These are phyloP conservation scores for Euphorbia pulcherrima DNA, from an alignment of 345 rosid species.

Conservation along the genomic window DNA sequence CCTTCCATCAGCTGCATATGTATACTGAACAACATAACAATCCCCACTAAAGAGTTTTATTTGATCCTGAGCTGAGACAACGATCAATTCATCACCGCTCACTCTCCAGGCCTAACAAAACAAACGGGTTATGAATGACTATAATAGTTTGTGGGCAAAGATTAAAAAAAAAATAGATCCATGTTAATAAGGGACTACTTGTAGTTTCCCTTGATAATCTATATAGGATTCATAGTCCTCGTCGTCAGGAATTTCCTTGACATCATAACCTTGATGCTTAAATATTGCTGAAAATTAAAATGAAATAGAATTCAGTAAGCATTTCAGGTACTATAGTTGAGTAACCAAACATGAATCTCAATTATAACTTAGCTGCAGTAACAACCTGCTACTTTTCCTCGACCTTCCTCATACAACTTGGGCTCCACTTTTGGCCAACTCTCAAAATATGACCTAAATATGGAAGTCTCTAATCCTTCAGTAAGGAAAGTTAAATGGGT, in stretches of 20 bases:
- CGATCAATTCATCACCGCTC: constrained; percentile 48
- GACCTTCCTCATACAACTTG: constrained; percentile 70
- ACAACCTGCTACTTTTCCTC: constrained; percentile 90
- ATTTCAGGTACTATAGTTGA: neutral
- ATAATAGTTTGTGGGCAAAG: constrained; percentile 14
- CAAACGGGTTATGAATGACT: constrained; percentile 11
- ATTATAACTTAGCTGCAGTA: constrained; percentile 11
- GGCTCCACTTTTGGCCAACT: constrained; percentile 67
- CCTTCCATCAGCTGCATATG: constrained; percentile 50
- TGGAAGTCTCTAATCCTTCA: constrained; percentile 69
- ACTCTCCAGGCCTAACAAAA: constrained; percentile 66
- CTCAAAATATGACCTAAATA: constrained; percentile 57
- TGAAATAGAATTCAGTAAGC: constrained; percentile 17
- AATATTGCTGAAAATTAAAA: constrained; percentile 60
- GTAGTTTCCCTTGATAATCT: constrained; percentile 54
- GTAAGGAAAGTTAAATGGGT: constrained; percentile 59
- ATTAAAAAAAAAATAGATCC: constrained; percentile 5
- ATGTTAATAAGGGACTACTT: constrained; percentile 38
- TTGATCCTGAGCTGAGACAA: constrained; percentile 56
- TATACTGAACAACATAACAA: constrained; percentile 67
- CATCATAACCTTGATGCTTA: constrained; percentile 69
- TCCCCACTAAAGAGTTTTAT: constrained; percentile 67
- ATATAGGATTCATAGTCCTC: constrained; percentile 46
- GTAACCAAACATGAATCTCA: neutral
- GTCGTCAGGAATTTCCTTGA: constrained; percentile 64